Evolutionary conservation across 352 stramenopile genomes (phyloP).

Genomic region (Albugo candida): DNA sequence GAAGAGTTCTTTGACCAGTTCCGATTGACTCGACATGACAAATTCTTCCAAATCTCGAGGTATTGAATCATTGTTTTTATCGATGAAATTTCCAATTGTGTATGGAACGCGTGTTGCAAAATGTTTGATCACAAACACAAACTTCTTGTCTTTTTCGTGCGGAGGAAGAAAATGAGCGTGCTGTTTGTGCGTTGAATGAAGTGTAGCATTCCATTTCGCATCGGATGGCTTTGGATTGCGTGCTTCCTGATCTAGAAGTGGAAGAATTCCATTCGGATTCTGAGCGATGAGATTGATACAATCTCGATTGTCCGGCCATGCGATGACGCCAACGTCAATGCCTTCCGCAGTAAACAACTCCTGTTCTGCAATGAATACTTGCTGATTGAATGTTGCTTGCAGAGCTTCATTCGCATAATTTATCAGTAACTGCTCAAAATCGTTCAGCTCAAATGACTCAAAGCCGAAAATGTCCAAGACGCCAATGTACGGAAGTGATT

Average conservation of each 20-base stretch:
- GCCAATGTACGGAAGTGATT: conserved; percentile 72
- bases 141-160: conserved; percentile 81
- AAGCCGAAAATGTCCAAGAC: conserved; percentile 97
- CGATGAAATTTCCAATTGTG: conserved; percentile 88
- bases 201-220: conserved; percentile 66
- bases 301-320: conserved; percentile 67
- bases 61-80: conserved; percentile 94
- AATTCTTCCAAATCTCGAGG: conserved; percentile 81
- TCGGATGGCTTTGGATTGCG: conserved; percentile 64
- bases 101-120: conserved; percentile 91
- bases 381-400: conserved; percentile 79
- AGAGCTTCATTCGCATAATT: conserved; percentile 82
- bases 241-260: conserved; percentile 58
- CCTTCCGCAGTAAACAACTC: conserved; percentile 62
- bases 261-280: conserved; percentile 67
- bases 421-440: conserved; percentile 80
- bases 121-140: conserved; percentile 91
- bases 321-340: conserved; percentile 66
- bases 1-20: conserved; percentile 71
- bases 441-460: conserved; percentile 89
- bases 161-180: conserved; percentile 53
- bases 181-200: conserved; percentile 60
- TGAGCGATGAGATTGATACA: conserved; percentile 70
- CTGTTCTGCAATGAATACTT: conserved; percentile 76
- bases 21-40: conserved; percentile 55